Evolutionary conservation across 2,329 filamentous ascomycete species (phyloP).

Genomic region (Bipolaris cookei): DNA sequence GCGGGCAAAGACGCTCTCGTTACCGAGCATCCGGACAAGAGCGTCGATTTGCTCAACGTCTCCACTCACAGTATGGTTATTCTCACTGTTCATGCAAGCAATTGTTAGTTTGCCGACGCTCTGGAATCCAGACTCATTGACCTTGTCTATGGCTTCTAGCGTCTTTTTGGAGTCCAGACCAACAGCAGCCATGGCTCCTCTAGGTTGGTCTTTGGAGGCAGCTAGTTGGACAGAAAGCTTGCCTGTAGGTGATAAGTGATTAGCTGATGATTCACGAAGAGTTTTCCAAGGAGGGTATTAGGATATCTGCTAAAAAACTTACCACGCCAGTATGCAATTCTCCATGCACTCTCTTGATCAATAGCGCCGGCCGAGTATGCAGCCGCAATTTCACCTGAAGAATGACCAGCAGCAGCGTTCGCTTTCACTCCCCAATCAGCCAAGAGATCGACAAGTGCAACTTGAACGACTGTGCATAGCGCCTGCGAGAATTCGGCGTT

Average conservation of each 20-base stretch:
- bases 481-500: constrained; percentile 18
- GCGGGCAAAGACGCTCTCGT: not conserved
- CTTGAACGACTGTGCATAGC: constrained; percentile 20
- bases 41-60: constrained; percentile 22
- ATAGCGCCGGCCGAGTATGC: constrained; percentile 28
- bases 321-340: constrained; percentile 21
- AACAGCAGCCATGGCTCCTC: not conserved
- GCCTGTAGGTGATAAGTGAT: not conserved
- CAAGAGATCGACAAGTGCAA: constrained; percentile 26
- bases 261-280: not conserved
- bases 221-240: not conserved
- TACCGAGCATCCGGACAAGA: not conserved
- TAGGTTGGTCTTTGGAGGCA: not conserved
- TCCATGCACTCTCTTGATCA: constrained; percentile 8
- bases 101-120: constrained; percentile 1
- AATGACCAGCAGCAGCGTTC: constrained; percentile 32
- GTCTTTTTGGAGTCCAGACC: not conserved
- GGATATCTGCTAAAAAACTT: not conserved
- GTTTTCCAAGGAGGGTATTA: not conserved
- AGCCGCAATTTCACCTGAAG: constrained; percentile 42
- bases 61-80: constrained; percentile 52
- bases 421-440: constrained; percentile 18
- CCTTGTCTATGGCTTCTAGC: not conserved
- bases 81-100: constrained; percentile 13
- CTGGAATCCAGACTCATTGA: not conserved